Base-by-base conservation (phyloP, 768 basidiomycete species). In the Agrocybe pediades region DNA sequence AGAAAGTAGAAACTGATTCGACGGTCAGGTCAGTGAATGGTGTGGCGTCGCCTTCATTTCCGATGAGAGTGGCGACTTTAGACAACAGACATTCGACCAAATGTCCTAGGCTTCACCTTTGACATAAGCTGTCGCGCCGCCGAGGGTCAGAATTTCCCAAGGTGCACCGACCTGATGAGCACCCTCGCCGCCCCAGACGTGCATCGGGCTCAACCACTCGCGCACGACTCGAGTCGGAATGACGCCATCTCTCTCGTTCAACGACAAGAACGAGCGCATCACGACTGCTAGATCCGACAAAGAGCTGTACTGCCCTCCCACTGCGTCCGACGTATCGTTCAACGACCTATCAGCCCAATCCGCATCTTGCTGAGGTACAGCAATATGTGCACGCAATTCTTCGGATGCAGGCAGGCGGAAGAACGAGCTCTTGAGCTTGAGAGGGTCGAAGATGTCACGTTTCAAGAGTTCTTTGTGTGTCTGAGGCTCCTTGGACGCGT, bases 21-120 rank as follows among this genome's bases (percentile, higher is more conserved):
- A 98, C 97, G 2, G 97, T 99, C 53, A 99, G 82, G 56, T 98
- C 95, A 3, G 95, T 96, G 76, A 99, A 99, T 0, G 97, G 97
- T 23, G 97, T 99, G 16, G 97, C 97, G 64, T 99, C 97, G 54
- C 97, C 97, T 71, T 98, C 96, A 52, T 94, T 91, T 30, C 97
- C 97, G 53, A 93, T 90, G 56, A 98, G 83, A 0, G 96, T 97
- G 3, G 96, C 94, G 2, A 99, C 88, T 70, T 99, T 99, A 11
- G 92, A 95, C 23, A 99, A 77, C 29, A 99, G 76, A 84, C 95
- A 97, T 71, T 99, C 97, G 65, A 99, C 95, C 80, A 99, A 85
- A 73, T 99, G 97, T 21, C 97, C 97, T 62, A 99, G n/a, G n/a
- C n/a, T n/a, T 53, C 40, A 75, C 64, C 64, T 70, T 73, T 71